Conservation (phyloP, 2,329 filamentous ascomycete genomes). For the Pseudocercospora pini-densiflorae region DNA sequence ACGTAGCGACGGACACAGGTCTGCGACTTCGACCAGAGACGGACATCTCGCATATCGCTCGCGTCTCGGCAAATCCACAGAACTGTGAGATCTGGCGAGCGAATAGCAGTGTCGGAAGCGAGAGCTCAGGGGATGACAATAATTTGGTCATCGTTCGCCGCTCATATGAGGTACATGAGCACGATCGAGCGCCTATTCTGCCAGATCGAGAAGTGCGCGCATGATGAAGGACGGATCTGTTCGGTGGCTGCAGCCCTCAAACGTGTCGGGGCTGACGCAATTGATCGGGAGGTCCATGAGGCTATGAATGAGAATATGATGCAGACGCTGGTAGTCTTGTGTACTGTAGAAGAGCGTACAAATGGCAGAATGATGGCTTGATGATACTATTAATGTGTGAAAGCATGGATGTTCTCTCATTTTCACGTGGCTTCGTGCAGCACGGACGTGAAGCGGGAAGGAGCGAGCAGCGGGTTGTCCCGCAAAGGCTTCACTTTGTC, state of each 20-base stretch:
- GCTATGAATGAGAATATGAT: conserved; percentile 5
- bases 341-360: conserved; percentile 6
- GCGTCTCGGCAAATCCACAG: conserved; percentile 2
- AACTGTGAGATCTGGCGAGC: conserved; percentile 5
- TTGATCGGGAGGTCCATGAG: conserved; percentile 5
- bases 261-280: neutral
- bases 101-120: conserved; percentile 24
- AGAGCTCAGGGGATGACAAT: conserved; percentile 26
- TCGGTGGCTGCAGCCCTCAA: conserved; percentile 5
- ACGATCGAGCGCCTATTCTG: conserved; percentile 30
- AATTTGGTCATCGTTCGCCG: conserved; percentile 37
- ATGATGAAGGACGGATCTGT: conserved; percentile 15
- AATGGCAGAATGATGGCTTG: neutral
- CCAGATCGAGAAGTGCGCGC: conserved; percentile 17
- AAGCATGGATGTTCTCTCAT: neutral
- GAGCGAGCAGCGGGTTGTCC: conserved; percentile 1
- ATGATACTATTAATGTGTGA: neutral
- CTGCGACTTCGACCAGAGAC: conserved; percentile 30
- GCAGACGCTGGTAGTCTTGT: conserved; percentile 7
- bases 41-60: conserved; percentile 12
- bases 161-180: conserved; percentile 31
- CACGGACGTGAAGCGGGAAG: neutral
- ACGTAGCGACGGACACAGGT: neutral
- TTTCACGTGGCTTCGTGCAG: neutral
- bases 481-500: neutral